A percentile compares a stretch with the other conserved stretches of the same genome.
phyloP scores from a whole-genome alignment of 2,329 filamentous ascomycete genomes.

The Nigrospora oryzae region DNA sequence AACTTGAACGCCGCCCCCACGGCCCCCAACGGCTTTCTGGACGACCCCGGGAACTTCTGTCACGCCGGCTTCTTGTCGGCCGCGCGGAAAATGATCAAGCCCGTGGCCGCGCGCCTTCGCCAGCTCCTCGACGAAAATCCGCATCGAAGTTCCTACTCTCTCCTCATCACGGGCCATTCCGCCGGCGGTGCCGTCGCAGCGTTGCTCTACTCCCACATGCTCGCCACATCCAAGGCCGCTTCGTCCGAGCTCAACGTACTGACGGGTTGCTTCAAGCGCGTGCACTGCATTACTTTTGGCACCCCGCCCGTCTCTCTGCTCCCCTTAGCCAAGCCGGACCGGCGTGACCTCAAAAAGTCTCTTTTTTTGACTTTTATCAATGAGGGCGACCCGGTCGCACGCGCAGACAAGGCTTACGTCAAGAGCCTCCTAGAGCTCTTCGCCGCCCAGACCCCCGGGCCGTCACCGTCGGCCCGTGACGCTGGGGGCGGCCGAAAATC shows the following conservation, averaged over 20 bases:
- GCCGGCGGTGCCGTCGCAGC: constrained; percentile 79
- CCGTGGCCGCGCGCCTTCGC: constrained; percentile 63
- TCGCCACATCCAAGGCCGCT: constrained; percentile 44
- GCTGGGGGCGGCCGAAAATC: background rate
- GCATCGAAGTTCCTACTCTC: constrained; percentile 52
- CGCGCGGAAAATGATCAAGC: constrained; percentile 64
- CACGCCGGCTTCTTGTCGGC: constrained; percentile 74
- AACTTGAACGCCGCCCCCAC: constrained; percentile 66
- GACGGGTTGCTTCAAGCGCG: constrained; percentile 62
- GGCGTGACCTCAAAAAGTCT: constrained; percentile 47
- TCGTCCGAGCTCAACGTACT: constrained; percentile 62
- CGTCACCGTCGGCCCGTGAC: background rate
- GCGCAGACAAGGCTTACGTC: constrained; percentile 71
- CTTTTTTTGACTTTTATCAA: constrained; percentile 77
- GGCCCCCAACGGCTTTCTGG: constrained; percentile 61
- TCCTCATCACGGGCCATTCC: constrained; percentile 80
- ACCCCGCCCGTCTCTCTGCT: constrained; percentile 68
- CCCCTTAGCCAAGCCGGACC: constrained; percentile 53
- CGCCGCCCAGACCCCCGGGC: constrained; percentile 45
- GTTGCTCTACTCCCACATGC: constrained; percentile 76
- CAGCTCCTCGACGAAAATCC: constrained; percentile 67
- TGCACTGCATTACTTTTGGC: constrained; percentile 85
- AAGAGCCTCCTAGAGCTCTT: constrained; percentile 65
- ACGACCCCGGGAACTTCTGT: constrained; percentile 69
- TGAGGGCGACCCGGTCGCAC: constrained; percentile 73